Evolutionary conservation across 176 grass and related monocot species (phyloP), one percentile per base, ranked within the genome.

Genomic region (Panicum miliaceum): DNA sequence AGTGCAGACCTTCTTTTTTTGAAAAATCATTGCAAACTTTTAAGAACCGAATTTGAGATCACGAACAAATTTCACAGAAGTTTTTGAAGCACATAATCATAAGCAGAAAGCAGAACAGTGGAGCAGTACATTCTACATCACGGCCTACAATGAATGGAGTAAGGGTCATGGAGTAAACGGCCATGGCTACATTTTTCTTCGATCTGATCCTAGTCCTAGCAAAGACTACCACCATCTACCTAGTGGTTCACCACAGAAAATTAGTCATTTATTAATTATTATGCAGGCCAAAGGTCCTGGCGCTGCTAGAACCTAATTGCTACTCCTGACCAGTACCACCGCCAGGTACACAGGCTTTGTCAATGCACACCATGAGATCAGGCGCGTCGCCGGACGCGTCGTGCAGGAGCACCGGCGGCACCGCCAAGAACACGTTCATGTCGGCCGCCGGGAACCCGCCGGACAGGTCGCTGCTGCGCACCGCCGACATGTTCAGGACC

Each of bases 381-480:
- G 47, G 19, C 32, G 12, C 13, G 29, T 68, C 64, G 34, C 64
- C 63, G 78, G 63, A 19, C 32, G 5, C 47, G 20, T 23, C 22
- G 32, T 81, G 20, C 4, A 81, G 22, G 8, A 81, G 35, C 8
- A 38, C 48, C 34, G 64, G 48, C 22, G 79, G 79, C 22, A 81
- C 79, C 1, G 5, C 10, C 48, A 81, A 0, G 35, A 42, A 68
- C 64, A 69, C 13, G 64, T 23, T 20, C 46, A 9, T 11, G 45
- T 57, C 50, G 35, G 15, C 14, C n/a, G 23, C 14, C 22, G 50
- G 64, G 14, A 69, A 56, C 48, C 79, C 64, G 34, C 36, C 13
- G 79, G 50, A 10, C 34, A 81, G 64, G 8, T 81, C 64, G 48
- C 79, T 57, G 50, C 34, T 69, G 22, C 50, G n/a, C 22, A 81